phyloP scores from a whole-genome alignment of 495 filamentous ascomycete genomes.

The Neurospora sp. region DNA sequence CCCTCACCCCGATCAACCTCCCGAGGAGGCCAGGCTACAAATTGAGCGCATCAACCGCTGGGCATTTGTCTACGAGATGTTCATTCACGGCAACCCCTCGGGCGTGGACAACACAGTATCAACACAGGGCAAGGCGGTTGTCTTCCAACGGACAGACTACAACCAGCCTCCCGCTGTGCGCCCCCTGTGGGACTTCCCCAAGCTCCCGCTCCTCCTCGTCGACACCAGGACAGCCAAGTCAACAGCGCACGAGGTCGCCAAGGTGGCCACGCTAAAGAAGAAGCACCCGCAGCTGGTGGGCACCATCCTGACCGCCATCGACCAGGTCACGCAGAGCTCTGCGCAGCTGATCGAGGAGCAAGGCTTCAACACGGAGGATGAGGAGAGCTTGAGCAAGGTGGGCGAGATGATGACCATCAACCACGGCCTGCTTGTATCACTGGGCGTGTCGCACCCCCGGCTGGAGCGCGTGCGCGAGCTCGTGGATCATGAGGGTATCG shows the following conservation, averaged over 20 bases:
- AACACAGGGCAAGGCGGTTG: constrained; percentile 81
- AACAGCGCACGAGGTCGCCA: constrained; percentile 73
- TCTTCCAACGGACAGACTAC: constrained; percentile 77
- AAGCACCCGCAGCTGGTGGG: constrained; percentile 63
- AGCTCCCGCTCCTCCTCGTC: constrained; percentile 80
- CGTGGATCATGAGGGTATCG: constrained; percentile 79
- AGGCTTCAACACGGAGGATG: constrained; percentile 49
- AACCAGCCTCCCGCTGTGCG: constrained; percentile 63
- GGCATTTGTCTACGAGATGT: constrained; percentile 95
- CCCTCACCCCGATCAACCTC: constrained; percentile 79
- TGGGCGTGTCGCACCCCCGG: constrained; percentile 89
- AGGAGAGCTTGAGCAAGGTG: constrained; percentile 51
- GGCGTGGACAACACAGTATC: constrained; percentile 98
- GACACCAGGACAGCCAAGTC: constrained; percentile 77
- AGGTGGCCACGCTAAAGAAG: constrained; percentile 63
- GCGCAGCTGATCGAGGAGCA: constrained; percentile 56
- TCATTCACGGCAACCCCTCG: constrained; percentile 91
- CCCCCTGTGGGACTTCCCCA: constrained; percentile 75
- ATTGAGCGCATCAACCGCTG: constrained; percentile 92
- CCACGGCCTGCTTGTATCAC: constrained; percentile 75
- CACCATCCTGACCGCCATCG: constrained; percentile 71
- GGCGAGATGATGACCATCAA: constrained; percentile 88
- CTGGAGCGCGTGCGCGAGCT: constrained; percentile 88
- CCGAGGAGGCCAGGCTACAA: constrained; percentile 69
- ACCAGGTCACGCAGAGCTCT: constrained; percentile 67